These are phyloP conservation scores for Candida labiduridarum DNA, from an alignment of 1,139 yeast species.

Conservation along the genomic window DNA sequence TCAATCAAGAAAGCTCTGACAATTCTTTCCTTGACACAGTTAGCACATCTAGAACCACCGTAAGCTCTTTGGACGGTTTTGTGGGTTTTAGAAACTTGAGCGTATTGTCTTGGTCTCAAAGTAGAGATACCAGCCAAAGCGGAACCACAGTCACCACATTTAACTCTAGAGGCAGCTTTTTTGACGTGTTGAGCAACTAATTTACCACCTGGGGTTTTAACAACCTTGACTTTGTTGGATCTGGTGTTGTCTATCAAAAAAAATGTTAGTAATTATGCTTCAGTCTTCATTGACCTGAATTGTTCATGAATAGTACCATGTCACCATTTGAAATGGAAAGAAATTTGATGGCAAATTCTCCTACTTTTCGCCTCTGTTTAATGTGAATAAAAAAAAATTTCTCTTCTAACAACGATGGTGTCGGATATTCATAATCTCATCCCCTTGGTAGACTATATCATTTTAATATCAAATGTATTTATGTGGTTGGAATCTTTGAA, in stretches of 20 bases:
- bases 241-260: conserved; percentile 82
- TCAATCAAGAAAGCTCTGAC: conserved; percentile 99
- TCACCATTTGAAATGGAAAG: neutral
- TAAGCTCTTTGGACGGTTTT: conserved; percentile 99
- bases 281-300: neutral
- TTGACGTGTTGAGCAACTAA: conserved; percentile 96
- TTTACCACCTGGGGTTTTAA: conserved; percentile 99
- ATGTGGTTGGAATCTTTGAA: neutral
- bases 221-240: conserved; percentile 98
- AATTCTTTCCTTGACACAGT: conserved; percentile 98
- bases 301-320: neutral
- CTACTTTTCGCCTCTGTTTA: neutral
- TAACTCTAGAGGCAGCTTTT: conserved; percentile 93
- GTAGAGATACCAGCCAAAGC: conserved; percentile 91
- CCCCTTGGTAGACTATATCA: neutral
- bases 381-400: neutral
- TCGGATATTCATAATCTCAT: neutral
- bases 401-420: neutral
- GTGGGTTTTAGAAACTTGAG: conserved; percentile 91
- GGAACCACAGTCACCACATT: conserved; percentile 98
- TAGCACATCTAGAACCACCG: conserved; percentile 99
- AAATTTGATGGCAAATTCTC: neutral
- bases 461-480: neutral
- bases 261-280: conserved; percentile 38
- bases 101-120: conserved; percentile 97